Percentiles rank a stretch among this genome's conserved stretches.
Conservation (phyloP, 257 asterid species). For the Paraleonurus japonicus region DNA sequence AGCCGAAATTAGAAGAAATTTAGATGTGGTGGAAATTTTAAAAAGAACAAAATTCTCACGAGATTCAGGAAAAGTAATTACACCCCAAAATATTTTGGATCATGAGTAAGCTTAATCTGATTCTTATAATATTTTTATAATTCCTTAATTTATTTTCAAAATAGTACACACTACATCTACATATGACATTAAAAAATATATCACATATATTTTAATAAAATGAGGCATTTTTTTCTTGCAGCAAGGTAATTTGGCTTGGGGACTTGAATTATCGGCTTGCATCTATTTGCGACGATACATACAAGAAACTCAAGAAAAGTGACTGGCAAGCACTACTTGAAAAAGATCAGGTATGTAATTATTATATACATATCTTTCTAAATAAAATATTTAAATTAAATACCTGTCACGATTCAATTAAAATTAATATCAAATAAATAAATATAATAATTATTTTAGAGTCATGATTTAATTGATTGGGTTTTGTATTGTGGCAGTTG, state of each 20-base stretch:
- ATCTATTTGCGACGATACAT: constrained; percentile 35
- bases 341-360: constrained; percentile 64
- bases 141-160: neutral
- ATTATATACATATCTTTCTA: neutral
- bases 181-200: neutral
- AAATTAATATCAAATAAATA: too few species aligned
- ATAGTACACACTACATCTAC: neutral
- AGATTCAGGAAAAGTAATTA: constrained; percentile 26
- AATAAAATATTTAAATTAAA: neutral
- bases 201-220: neutral
- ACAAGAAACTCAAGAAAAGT: constrained; percentile 45
- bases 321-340: constrained; percentile 71
- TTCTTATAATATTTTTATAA: too few species aligned
- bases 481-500: constrained; percentile 23
- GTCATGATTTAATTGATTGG: neutral
- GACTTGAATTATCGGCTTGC: constrained; percentile 85
- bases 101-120: constrained; percentile 55
- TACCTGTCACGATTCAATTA: too few species aligned
- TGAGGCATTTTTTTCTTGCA: constrained; percentile 13
- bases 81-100: constrained; percentile 48
- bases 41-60: constrained; percentile 53
- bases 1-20: constrained; percentile 54
- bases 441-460: neutral
- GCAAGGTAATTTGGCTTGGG: constrained; percentile 87
- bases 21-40: constrained; percentile 59